phyloP scores from a whole-genome alignment of 1,284 basidiomycete genomes.

The Sporisorium iseilematis-ciliati region DNA sequence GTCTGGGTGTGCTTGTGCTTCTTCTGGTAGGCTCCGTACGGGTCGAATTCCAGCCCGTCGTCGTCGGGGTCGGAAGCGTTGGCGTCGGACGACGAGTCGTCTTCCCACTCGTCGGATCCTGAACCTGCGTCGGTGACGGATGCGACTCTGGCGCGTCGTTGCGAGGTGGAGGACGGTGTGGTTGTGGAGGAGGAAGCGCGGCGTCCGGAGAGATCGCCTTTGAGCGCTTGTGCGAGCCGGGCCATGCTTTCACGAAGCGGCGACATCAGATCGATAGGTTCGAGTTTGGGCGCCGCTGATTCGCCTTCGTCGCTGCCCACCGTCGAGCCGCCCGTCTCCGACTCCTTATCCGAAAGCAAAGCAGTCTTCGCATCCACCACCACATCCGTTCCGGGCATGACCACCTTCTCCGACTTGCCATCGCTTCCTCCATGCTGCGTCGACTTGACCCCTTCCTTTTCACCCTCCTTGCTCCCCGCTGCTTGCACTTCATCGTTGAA shows the following conservation, averaged over 20 bases:
- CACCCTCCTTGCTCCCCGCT: conserved; percentile 7
- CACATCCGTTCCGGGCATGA: conserved; percentile 38
- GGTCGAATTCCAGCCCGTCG: conserved; percentile 60
- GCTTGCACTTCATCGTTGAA: conserved; percentile 51
- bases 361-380: conserved; percentile 44
- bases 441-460: conserved; percentile 40
- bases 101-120: conserved; percentile 48
- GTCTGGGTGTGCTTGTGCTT: conserved; percentile 50
- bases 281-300: conserved; percentile 21
- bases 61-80: conserved; percentile 21
- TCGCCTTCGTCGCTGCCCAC: conserved; percentile 12
- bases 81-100: conserved; percentile 25
- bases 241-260: conserved; percentile 57
- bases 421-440: conserved; percentile 27
- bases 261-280: conserved; percentile 59
- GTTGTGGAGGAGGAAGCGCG: background rate
- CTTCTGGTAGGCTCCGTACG: conserved; percentile 52
- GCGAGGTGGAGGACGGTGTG: background rate
- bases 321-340: too few relatives aligned
- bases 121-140: conserved; percentile 50
- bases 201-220: conserved; percentile 25
- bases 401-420: conserved; percentile 25
- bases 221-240: conserved; percentile 45
- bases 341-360: conserved; percentile 15
- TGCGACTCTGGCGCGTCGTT: conserved; percentile 14